These are phyloP conservation scores for Limonium bicolor DNA, from an alignment of 148 eudicot genomes.

Conservation along the genomic window DNA sequence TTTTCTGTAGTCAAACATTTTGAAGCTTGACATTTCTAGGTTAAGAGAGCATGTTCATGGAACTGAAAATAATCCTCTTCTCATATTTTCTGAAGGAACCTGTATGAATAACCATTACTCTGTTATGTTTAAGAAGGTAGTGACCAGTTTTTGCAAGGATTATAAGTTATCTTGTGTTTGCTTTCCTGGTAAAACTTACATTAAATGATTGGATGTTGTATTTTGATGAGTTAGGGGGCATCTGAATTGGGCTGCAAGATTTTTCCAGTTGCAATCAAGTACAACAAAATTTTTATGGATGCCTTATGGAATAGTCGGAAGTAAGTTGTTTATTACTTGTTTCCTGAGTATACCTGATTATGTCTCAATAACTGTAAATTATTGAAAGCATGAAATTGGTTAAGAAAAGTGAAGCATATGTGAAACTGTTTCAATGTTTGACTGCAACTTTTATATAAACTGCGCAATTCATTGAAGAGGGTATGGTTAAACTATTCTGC, in stretches of 20 bases:
- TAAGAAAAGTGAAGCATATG: too few species aligned
- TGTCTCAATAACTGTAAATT: too few species aligned
- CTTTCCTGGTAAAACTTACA: background rate
- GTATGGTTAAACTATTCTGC: too few species aligned
- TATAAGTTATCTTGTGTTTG: background rate
- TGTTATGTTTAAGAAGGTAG: constrained; percentile 94
- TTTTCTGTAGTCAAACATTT: background rate
- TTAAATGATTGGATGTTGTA: background rate
- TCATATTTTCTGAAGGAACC: constrained; percentile 94
- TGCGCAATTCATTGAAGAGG: too few species aligned
- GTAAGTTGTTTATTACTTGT: constrained; percentile 36
- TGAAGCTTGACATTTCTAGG: constrained; percentile 28
- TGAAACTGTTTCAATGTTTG: too few species aligned
- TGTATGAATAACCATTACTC: constrained; percentile 88
- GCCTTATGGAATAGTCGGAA: constrained; percentile 94
- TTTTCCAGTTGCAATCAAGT: constrained; percentile 89
- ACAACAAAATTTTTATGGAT: constrained; percentile 92
- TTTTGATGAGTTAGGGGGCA: constrained; percentile 45
- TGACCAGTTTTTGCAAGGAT: background rate
- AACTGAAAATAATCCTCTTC: constrained; percentile 85
- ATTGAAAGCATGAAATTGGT: too few species aligned
- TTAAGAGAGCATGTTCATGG: constrained; percentile 84
- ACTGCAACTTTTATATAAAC: too few species aligned
- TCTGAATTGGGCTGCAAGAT: constrained; percentile 90
- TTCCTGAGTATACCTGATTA: too few species aligned